Base-by-base conservation (phyloP, 192 early-diverging fungal genomes). In the Coemansia sp. region DNA sequence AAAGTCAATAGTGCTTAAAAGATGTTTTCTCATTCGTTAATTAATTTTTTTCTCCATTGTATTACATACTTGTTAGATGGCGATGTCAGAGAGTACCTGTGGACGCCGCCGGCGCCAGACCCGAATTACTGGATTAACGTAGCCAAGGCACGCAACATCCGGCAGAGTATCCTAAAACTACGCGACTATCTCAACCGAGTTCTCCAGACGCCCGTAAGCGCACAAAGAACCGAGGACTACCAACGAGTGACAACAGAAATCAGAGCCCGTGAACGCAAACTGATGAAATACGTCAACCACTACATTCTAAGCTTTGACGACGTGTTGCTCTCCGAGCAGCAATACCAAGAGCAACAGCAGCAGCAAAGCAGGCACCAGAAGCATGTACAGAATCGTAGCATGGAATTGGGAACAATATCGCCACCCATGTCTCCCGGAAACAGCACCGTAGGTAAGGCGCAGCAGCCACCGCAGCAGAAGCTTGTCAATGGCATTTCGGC, bases 41-140 rank as follows among this genome's bases (percentile, higher is more conserved):
- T 12, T 8, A 8, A 5, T 12, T 12, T 3, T 14, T 12, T 48
- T 12, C 9, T 48, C 17, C 17, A 15, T 37, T 15, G 2, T 59
- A 5, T 59, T 15, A 1, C 35, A 11, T n/a, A 12, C 20, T 43
- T 43, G 5, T 54, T 12, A 52, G 64, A 45, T 15, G 18, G 11
- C 28, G 35, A 41, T 48, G 28, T 4, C 58, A 18, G 37, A 37
- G 60, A 65, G 43, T 81, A 61, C 45, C 22, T 82, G 8, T 82
- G 79, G 79, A 73, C 74, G 52, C 74, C 79, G 66, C 79, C 79
- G 18, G 61, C 68, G 20, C 72, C 64, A 3, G 81, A 83, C 60
- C 73, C 75, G 4, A 69, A 67, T 18, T 83, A 83, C 70, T 83
- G 81, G 81, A 64, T 65, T 12, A 74, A 83, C 61, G 67, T 83